Conservation (phyloP, 2,329 filamentous ascomycete genomes). For the Epichloe gansuensis region DNA sequence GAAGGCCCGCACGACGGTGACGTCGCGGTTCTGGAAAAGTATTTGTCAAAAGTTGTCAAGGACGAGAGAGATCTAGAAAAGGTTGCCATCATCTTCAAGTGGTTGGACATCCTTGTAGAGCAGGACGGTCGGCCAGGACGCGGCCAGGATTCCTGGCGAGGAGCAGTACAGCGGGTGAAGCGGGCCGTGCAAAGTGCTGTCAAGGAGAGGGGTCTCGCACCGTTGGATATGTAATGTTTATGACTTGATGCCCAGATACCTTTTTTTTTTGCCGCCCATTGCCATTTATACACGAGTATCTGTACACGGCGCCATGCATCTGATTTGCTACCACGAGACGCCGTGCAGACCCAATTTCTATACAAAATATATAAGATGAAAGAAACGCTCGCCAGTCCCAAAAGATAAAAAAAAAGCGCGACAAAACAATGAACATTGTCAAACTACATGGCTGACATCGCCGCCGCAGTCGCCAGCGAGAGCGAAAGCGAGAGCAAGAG, state of each 20-base stretch:
- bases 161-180: slow-evolving; percentile 31
- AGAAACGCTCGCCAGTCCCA: neutral
- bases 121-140: slow-evolving; percentile 26
- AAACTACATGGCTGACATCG: neutral
- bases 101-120: slow-evolving; percentile 47
- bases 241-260: neutral
- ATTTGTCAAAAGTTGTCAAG: slow-evolving; percentile 56
- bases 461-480: neutral
- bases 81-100: slow-evolving; percentile 54
- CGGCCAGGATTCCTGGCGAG: slow-evolving; percentile 33
- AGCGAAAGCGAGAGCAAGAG: neutral
- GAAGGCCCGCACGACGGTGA: slow-evolving; percentile 74
- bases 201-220: slow-evolving; percentile 40
- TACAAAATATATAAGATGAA: neutral
- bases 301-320: too few relatives aligned
- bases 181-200: slow-evolving; percentile 42
- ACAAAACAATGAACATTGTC: neutral
- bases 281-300: too few relatives aligned
- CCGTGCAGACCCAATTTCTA: neutral
- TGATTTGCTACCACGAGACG: too few relatives aligned
- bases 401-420: neutral
- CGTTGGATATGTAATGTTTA: slow-evolving; percentile 26
- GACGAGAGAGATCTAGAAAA: slow-evolving; percentile 73
- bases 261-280: neutral
- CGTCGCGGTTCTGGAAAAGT: slow-evolving; percentile 59